Evolutionary conservation across 768 basidiomycete species (phyloP), one percentile per base, ranked within the genome.

Genomic region (Mycena albidolilacea): DNA sequence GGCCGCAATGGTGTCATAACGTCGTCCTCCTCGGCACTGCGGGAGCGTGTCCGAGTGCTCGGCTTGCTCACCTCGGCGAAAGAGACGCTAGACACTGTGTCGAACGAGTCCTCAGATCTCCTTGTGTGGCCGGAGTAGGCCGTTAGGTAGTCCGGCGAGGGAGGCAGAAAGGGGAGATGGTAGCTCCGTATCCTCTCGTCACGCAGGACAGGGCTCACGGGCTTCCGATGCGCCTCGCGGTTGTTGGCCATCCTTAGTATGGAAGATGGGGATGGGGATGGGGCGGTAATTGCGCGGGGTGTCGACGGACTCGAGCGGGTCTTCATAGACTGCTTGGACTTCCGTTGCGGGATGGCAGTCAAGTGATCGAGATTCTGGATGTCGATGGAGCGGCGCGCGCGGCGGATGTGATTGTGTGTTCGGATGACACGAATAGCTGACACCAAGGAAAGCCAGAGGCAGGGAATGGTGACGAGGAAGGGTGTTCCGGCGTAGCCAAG

Each of bases 81-180:
- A 5, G 71, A 72, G 1, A 75, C 71, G 60, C 68, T 75, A 2
- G 74, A 75, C 12, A 72, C 38, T 3, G 74, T 75, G 63, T 75
- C 74, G 64, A 72, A 75, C 0, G 74, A 69, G 5, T 66, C 37
- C 12, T 63, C 43, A 4, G 71, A 72, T 2, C 0, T 1, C 5
- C 38, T 67, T 5, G 67, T 30, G 30, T 30, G 60, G 37, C 71
- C 66, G 5, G 71, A 64, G 15, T 41, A 17, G 21, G 72, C 57
- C 10, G 72, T 73, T 12, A 54, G 54, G 50, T 69, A 64, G 15
- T 61, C 67, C 14, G 70, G 63, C 6, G 68, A 69, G 30, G 71
- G 63, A 4, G 71, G 62, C 11, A 37, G 30, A 39, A 72, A 75
- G 3, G 74, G 74, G 23, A 75, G 70, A 30, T 75, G 74, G 43